A percentile compares a stretch with the other conserved stretches of the same genome.
Conservation (phyloP, 441 rosid species). For the Macaranga tanarius region DNA sequence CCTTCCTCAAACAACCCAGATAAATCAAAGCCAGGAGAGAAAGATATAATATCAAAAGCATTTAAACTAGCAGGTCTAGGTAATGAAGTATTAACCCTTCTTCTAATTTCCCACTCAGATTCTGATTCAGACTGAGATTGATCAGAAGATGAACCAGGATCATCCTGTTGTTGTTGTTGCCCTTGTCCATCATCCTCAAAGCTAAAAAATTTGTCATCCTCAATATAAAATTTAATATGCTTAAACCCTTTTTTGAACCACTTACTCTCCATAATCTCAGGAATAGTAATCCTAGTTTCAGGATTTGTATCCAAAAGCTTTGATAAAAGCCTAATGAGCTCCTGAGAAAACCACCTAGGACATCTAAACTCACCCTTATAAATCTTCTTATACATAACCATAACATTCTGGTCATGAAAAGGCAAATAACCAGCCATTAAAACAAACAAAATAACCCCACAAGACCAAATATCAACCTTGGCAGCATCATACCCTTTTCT, state of each 20-base stretch:
- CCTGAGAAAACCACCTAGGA: conserved; percentile 86
- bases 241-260: conserved; percentile 89
- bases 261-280: conserved; percentile 63
- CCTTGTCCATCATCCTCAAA: conserved; percentile 38
- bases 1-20: conserved; percentile 86
- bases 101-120: conserved; percentile 43
- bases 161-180: conserved; percentile 37
- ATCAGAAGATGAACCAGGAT: conserved; percentile 42
- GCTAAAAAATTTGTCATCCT: conserved; percentile 67
- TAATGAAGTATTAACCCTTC: conserved; percentile 36
- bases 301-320: conserved; percentile 69
- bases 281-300: conserved; percentile 57
- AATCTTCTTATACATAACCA: conserved; percentile 83
- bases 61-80: conserved; percentile 83
- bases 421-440: conserved; percentile 88
- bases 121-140: conserved; percentile 67
- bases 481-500: conserved; percentile 84
- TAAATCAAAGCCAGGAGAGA: conserved; percentile 76
- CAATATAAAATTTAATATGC: conserved; percentile 69
- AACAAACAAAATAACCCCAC: conserved; percentile 78
- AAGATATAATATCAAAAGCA: conserved; percentile 80
- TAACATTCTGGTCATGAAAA: conserved; percentile 72
- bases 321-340: conserved; percentile 45
- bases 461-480: conserved; percentile 85
- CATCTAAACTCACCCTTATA: conserved; percentile 76